phyloP scores from a whole-genome alignment of 192 early-diverging fungal species.

The Paraglomus occultum region DNA sequence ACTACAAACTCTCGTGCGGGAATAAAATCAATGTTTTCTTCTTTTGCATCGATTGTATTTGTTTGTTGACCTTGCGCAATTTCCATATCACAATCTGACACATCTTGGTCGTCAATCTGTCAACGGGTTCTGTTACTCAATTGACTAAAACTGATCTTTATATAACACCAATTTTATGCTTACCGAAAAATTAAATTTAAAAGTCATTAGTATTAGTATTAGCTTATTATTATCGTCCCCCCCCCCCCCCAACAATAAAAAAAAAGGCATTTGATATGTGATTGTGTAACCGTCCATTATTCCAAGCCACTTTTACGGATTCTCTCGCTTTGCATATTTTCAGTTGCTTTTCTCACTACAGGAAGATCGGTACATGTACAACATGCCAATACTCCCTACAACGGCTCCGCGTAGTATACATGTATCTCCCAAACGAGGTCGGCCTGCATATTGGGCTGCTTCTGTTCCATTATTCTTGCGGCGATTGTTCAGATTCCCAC shows the following conservation, averaged over 20 bases:
- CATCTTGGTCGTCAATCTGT: background rate
- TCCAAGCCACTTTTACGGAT: no score
- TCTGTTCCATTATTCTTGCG: constrained; percentile 54
- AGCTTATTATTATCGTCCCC: no score
- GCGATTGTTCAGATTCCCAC: constrained; percentile 58
- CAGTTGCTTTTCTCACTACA: background rate
- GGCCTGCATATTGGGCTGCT: constrained; percentile 15
- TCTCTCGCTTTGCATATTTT: no score
- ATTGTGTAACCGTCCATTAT: no score
- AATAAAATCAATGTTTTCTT: background rate
- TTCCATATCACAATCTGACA: background rate
- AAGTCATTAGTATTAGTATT: no score
- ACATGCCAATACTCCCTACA: constrained; percentile 31
- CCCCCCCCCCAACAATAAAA: no score
- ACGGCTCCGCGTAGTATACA: constrained; percentile 19
- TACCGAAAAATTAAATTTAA: constrained; percentile 4
- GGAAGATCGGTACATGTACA: background rate
- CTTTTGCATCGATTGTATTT: background rate
- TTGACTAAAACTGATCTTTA: background rate
- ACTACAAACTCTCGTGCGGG: background rate
- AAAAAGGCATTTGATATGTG: no score
- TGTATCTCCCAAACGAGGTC: background rate
- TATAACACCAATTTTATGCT: background rate
- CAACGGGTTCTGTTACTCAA: background rate
- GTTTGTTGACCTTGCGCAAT: background rate